phyloP scores from a whole-genome alignment of 2,329 filamentous ascomycete species.

The Trichophaea hybrida region DNA sequence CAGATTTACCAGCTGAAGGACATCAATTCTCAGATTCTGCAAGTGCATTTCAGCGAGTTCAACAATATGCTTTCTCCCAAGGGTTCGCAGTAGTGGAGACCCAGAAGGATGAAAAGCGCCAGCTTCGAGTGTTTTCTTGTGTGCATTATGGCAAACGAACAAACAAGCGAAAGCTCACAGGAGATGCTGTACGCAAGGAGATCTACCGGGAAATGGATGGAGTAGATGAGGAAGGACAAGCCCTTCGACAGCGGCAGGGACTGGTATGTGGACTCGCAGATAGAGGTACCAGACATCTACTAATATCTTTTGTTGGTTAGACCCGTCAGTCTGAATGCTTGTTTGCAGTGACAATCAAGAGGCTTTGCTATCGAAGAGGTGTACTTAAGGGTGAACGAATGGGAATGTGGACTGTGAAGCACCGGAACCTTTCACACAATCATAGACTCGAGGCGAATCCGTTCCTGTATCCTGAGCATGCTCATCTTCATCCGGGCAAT shows the following conservation, averaged over 20 bases:
- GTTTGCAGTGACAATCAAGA: neutral
- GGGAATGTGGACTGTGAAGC: too few species aligned
- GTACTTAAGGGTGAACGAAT: neutral
- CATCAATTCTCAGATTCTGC: neutral
- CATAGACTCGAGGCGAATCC: neutral
- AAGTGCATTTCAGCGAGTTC: neutral
- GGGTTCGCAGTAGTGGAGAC: neutral
- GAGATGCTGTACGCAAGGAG: neutral
- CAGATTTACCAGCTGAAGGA: neutral
- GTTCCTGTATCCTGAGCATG: neutral
- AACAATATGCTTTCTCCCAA: neutral
- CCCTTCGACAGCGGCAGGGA: neutral
- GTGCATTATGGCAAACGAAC: neutral
- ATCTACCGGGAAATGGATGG: neutral
- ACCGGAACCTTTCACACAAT: too few species aligned
- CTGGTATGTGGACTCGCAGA: neutral
- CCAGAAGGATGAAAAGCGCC: neutral
- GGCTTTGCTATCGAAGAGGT: neutral
- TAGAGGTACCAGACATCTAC: neutral
- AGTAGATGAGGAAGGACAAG: neutral
- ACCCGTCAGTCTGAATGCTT: neutral
- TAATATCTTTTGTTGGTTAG: neutral
- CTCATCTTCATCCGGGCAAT: neutral
- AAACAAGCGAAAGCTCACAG: neutral
- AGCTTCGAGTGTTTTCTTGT: neutral